Percentiles rank a stretch among this genome's conserved stretches.
phyloP scores from a whole-genome alignment of 306 rosid genomes.

The Cucurbita ficifolia region DNA sequence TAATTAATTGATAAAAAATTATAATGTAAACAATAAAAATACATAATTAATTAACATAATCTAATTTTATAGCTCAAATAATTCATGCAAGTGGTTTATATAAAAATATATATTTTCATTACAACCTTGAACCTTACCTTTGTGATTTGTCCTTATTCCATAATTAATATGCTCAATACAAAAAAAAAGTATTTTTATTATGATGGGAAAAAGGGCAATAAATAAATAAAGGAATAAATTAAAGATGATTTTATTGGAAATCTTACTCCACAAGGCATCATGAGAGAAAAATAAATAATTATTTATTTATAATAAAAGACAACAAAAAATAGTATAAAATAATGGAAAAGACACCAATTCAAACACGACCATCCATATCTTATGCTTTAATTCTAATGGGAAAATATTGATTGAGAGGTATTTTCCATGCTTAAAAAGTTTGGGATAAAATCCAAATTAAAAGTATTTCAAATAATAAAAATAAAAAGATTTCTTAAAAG shows the following conservation, averaged over 20 bases:
- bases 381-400: background rate
- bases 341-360: background rate
- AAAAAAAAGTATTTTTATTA: background rate
- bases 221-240: slow-evolving; percentile 3
- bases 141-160: slow-evolving; percentile 1
- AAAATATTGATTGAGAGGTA: background rate
- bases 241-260: slow-evolving; percentile 1
- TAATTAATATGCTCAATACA: background rate
- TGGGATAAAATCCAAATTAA: background rate
- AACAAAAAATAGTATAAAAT: background rate
- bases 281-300: background rate
- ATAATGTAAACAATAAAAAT: background rate
- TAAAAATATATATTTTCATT: background rate
- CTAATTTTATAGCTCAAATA: background rate
- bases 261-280: slow-evolving; percentile 7
- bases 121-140: background rate
- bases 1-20: background rate
- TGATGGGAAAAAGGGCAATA: background rate
- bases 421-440: background rate
- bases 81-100: background rate
- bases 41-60: background rate
- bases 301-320: background rate
- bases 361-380: slow-evolving; percentile 1
- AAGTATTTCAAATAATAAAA: too few species aligned
- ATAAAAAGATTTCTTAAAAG: background rate